These are phyloP conservation scores for Amanita polypyramis DNA, from an alignment of 768 basidiomycete genomes.

Conservation along the genomic window DNA sequence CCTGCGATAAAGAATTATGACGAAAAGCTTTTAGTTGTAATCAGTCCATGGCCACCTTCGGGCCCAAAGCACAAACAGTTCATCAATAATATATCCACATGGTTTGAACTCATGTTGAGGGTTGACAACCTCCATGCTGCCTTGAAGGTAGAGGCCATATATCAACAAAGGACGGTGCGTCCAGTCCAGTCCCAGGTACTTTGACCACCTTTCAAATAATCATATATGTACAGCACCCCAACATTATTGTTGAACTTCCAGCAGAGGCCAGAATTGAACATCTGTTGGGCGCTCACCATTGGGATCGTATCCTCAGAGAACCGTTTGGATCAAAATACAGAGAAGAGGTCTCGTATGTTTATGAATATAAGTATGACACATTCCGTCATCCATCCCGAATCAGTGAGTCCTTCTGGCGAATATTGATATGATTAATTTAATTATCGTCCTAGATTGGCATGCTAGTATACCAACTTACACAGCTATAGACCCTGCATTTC, in stretches of 20 bases:
- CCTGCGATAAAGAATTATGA: not conserved
- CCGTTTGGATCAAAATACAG: slow-evolving; percentile 1
- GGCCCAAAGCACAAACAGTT: not conserved
- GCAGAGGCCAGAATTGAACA: slow-evolving; percentile 3
- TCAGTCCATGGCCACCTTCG: slow-evolving; percentile 5
- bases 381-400: slow-evolving; percentile 8
- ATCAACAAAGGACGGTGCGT: slow-evolving; percentile 3
- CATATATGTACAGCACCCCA: slow-evolving; percentile 5
- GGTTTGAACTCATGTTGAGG: slow-evolving; percentile 6
- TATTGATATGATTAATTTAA: not conserved
- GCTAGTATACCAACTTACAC: not conserved
- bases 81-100: slow-evolving; percentile 2
- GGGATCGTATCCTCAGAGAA: slow-evolving; percentile 5
- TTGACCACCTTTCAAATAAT: not conserved
- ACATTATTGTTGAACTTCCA: slow-evolving; percentile 11
- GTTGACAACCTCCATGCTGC: not conserved
- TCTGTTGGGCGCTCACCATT: slow-evolving; percentile 10
- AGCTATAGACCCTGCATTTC: slow-evolving; percentile 4
- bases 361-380: slow-evolving; percentile 11
- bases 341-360: slow-evolving; percentile 8
- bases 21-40: slow-evolving; percentile 6
- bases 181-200: not conserved
- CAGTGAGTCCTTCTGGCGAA: slow-evolving; percentile 1
- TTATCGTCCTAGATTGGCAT: slow-evolving; percentile 1
- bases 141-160: slow-evolving; percentile 2